phyloP scores from a whole-genome alignment of 805 yeast genomes.

The Vanderwaltozyma polyspora region DNA sequence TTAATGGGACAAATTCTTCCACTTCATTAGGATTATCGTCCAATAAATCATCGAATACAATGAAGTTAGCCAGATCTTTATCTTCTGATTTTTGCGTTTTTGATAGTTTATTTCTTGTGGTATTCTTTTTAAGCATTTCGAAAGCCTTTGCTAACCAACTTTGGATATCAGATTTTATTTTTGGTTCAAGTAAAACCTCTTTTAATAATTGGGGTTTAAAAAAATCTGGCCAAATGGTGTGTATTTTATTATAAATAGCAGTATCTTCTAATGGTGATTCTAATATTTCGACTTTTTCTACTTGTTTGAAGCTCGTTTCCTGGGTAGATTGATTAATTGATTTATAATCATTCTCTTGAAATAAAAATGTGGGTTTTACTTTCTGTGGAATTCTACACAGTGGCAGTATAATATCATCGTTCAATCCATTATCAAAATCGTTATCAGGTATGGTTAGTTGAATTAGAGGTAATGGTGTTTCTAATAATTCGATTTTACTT shows the following conservation, averaged over 20 bases:
- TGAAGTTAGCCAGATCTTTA: conserved; percentile 24
- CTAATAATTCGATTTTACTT: background rate
- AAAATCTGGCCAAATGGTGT: conserved; percentile 20
- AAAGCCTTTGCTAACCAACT: conserved; percentile 28
- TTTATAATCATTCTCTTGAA: conserved; percentile 10
- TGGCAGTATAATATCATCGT: background rate
- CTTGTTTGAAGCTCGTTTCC: background rate
- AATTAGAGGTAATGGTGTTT: background rate
- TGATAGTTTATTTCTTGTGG: conserved; percentile 27
- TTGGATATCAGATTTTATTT: conserved; percentile 12
- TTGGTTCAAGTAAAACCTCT: conserved; percentile 24
- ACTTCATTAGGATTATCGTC: conserved; percentile 2
- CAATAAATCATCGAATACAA: conserved; percentile 23
- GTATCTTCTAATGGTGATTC: background rate
- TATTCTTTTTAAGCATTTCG: conserved; percentile 23
- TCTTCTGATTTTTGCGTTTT: conserved; percentile 13
- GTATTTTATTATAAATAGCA: background rate
- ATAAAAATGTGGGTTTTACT: too few species aligned
- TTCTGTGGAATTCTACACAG: too few species aligned
- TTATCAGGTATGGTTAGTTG: conserved; percentile 8
- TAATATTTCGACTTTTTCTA: background rate
- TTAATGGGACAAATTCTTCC: conserved; percentile 43
- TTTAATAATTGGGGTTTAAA: conserved; percentile 23
- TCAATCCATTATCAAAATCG: conserved; percentile 2
- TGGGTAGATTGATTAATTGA: conserved; percentile 6